phyloP scores from a whole-genome alignment of 2,329 filamentous ascomycete species.

The Fusarium haematococcum region DNA sequence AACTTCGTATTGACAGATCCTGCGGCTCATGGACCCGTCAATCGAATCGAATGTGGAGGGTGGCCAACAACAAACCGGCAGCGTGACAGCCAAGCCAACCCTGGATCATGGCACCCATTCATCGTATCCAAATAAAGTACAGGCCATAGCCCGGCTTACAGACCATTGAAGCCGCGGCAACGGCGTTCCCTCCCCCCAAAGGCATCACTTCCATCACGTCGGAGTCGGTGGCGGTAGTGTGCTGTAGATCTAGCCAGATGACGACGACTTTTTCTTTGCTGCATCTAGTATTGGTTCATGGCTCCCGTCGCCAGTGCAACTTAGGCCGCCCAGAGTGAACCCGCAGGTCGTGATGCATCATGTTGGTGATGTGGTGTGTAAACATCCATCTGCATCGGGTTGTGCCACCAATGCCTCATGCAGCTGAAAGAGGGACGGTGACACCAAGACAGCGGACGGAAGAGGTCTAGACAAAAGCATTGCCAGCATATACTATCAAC shows the following conservation, averaged over 20 bases:
- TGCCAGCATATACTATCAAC: neutral
- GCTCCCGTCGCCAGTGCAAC: neutral
- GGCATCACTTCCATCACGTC: neutral
- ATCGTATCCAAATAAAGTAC: conserved; percentile 34
- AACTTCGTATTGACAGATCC: neutral
- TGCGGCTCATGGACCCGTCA: neutral
- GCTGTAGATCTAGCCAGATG: neutral
- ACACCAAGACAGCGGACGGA: neutral
- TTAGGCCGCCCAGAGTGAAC: neutral
- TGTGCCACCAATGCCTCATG: neutral
- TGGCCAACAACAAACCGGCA: neutral
- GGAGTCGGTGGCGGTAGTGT: neutral
- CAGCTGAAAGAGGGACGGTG: neutral
- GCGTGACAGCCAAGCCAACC: neutral
- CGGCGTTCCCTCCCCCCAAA: neutral
- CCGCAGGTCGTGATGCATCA: neutral
- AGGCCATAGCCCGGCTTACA: neutral
- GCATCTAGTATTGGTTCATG: conserved; percentile 1
- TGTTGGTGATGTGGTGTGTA: neutral
- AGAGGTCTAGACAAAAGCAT: neutral
- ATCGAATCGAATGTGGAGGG: neutral
- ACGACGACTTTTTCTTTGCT: conserved; percentile 9
- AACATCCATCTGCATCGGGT: neutral
- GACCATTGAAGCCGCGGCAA: neutral
- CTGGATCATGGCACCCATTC: conserved; percentile 2